Evolutionary conservation across 805 yeast species (phyloP).

Genomic region (Saccharomycopsis fibuligera): DNA sequence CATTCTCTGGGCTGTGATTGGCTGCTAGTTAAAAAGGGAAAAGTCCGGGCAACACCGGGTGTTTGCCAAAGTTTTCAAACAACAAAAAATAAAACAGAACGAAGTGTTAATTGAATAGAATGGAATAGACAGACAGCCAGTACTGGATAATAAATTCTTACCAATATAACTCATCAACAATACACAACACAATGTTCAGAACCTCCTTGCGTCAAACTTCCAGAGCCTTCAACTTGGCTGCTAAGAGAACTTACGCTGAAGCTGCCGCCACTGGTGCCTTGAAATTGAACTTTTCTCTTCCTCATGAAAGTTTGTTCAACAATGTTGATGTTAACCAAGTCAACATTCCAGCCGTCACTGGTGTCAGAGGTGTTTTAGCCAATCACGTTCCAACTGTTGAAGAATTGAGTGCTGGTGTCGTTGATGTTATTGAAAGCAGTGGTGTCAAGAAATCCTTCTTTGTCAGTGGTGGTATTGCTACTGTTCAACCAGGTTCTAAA

Average conservation of each 20-base stretch:
- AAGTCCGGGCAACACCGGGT: too few relatives aligned
- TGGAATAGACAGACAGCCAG: background rate
- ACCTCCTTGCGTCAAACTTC: constrained; percentile 44
- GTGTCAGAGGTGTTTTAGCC: constrained; percentile 95
- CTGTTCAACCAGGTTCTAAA: constrained; percentile 90
- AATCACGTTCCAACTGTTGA: constrained; percentile 97
- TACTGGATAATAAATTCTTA: too few relatives aligned
- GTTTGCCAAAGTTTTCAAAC: too few relatives aligned
- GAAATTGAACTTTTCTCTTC: constrained; percentile 85
- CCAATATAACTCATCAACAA: background rate
- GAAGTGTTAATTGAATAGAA: background rate
- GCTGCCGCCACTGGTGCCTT: constrained; percentile 66
- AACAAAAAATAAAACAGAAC: background rate
- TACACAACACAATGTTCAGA: constrained; percentile 45
- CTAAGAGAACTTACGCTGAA: constrained; percentile 87
- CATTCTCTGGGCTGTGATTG: too few relatives aligned
- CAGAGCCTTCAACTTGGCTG: constrained; percentile 49
- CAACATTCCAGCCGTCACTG: constrained; percentile 91
- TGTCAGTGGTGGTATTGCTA: constrained; percentile 93
- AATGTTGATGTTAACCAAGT: constrained; percentile 58
- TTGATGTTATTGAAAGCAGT: constrained; percentile 79
- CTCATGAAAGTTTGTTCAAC: constrained; percentile 65
- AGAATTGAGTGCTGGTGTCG: constrained; percentile 92
- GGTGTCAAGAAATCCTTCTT: constrained; percentile 75
- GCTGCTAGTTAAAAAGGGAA: too few relatives aligned